These are phyloP conservation scores for Theobroma cacao DNA, from an alignment of 345 rosid genomes.

Conservation along the genomic window DNA sequence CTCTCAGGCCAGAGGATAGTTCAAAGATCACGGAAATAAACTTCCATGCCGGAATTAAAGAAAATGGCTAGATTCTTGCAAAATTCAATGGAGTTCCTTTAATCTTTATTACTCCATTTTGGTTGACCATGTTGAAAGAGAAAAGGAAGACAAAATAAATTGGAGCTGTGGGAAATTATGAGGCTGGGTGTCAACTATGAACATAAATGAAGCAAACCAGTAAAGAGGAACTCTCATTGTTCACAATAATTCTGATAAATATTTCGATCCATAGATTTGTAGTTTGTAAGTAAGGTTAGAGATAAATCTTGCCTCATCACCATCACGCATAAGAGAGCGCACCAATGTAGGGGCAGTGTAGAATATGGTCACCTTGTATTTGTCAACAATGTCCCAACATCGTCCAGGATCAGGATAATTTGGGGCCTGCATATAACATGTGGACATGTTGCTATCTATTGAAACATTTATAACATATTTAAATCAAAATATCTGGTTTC, in stretches of 20 bases:
- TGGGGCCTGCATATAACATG: conserved; percentile 60
- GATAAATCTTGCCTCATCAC: conserved; percentile 58
- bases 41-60: background rate
- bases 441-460: conserved; percentile 18
- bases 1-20: background rate
- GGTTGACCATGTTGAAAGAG: background rate
- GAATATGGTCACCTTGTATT: conserved; percentile 85
- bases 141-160: background rate
- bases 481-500: background rate
- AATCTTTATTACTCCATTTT: background rate
- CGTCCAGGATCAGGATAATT: conserved; percentile 95
- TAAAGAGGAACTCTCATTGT: background rate
- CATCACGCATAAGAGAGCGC: conserved; percentile 96
- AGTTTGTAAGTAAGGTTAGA: conserved; percentile 9
- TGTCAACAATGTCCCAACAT: conserved; percentile 97
- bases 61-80: background rate
- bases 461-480: conserved; percentile 9
- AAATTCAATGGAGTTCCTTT: conserved; percentile 11
- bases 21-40: background rate
- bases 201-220: background rate
- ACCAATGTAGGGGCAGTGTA: conserved; percentile 97
- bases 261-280: conserved; percentile 17
- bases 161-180: background rate
- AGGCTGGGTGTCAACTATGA: background rate
- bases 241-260: background rate